Evolutionary conservation across 2,329 filamentous ascomycete genomes (phyloP), one percentile per base, ranked within the genome.

Genomic region (Dothiorella sarmentorum): DNA sequence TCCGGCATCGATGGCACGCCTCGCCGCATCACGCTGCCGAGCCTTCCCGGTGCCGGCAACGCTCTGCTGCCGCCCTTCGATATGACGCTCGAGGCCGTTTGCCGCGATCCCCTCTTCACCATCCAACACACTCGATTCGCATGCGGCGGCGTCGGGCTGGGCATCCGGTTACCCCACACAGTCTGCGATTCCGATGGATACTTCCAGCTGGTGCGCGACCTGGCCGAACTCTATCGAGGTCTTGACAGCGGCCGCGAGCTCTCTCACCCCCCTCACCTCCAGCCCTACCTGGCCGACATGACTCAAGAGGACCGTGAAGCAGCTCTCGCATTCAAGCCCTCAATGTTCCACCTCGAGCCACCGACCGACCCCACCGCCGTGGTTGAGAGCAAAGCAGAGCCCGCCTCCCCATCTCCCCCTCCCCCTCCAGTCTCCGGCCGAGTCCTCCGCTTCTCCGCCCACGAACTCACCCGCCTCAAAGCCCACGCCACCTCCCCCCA

Each of bases 81-180:
- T 2, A 27, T 31, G 3, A 18, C 53, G 0, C 3, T 47, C 18
- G 40, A 47, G 4, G 42, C 13, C 31, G 38, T 57, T 3, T 45
- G 42, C 29, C 20, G 40, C 18, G 31, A 57, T n/a, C 40, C 53
- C 27, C 17, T 45, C 13, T 20, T 57, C 1, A 26, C 53, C 13
- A 15, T 57, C 11, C 38, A 57, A 22, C 53, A 57, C 53, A 57
- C 53, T 1, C 26, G 38, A 2, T 57, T 57, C n/a, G 53, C 53
- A 3, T 57, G 53, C 20, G 53, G 53, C 27, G 17, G 22, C 13
- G 29, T 29, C 3, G 29, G 40, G 13, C 37, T 57, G 5, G 53
- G 53, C 3, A 4, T 57, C 20, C 42, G 40, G 13, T 9, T 31
- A 1, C 20, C 15, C 13, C 53, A 57, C 31, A 29, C 22, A 3